These are phyloP conservation scores for Colletotrichum liaoningense DNA, from an alignment of 2,329 filamentous ascomycete genomes.

Conservation along the genomic window DNA sequence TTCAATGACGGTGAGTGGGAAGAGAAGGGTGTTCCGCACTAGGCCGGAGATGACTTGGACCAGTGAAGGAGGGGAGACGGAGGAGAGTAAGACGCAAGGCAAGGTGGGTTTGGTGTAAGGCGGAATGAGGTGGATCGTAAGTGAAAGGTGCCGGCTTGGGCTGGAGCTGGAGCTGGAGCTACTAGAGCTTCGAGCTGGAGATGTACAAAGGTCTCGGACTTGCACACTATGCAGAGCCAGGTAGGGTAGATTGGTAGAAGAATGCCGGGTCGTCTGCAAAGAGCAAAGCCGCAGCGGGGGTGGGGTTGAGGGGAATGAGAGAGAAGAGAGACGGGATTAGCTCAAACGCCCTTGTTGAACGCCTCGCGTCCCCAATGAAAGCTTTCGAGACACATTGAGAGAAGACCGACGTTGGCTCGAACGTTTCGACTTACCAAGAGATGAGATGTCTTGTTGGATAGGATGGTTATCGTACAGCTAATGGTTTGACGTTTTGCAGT, in stretches of 20 bases:
- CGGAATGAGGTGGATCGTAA: not conserved
- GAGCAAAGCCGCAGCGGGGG: constrained; percentile 29
- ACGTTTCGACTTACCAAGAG: constrained; percentile 10
- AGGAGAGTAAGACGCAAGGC: not conserved
- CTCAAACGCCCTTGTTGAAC: constrained; percentile 32
- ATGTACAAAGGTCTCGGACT: constrained; percentile 1
- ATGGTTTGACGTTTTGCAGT: not conserved
- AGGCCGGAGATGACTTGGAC: not conserved
- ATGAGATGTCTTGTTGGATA: constrained; percentile 2
- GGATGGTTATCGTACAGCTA: not conserved
- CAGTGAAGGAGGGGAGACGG: not conserved
- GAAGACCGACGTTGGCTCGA: not conserved
- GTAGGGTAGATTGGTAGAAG: not conserved
- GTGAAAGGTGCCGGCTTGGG: not conserved
- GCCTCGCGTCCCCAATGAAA: constrained; percentile 34
- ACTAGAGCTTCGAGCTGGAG: not conserved
- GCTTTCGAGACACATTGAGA: constrained; percentile 25
- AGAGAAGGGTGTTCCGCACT: not conserved
- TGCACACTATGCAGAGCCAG: constrained; percentile 16
- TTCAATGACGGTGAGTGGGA: not conserved
- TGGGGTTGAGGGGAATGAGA: constrained; percentile 6
- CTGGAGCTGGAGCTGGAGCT: not conserved
- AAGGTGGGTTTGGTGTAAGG: not conserved
- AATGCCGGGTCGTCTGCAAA: constrained; percentile 1
- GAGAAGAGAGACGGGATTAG: constrained; percentile 2